Base-by-base conservation (phyloP, 352 stramenopile genomes). In the Pythium aristosporum region DNA sequence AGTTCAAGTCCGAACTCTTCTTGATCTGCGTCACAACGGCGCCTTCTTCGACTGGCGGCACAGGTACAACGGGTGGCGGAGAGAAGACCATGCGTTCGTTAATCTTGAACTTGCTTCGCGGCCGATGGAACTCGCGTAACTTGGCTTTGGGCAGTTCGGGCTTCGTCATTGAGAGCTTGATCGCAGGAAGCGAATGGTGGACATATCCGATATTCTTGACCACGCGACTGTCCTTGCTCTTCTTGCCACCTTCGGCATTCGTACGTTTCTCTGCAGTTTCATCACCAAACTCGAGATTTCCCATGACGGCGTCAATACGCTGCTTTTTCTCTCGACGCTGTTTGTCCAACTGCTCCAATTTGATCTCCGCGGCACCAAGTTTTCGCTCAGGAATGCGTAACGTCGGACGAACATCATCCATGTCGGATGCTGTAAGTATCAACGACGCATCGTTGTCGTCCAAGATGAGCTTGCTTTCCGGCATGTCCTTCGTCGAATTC, bases 1-100 rank as follows among this genome's bases (percentile, higher is more conserved):
- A 83, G 50, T 87, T 89, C 55, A 94, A 65, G 39, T 94, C 86
- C 0, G 84, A 92, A 36, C 77, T 90, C 66, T 95, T 95, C 61
- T 95, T 95, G 63, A 93, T 95, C 64, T 94, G 85, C n/a, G 83
- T 88, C 43, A 89, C 73, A 63, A 88, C 85, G 13, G 82, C 79
- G 44, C 76, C 87, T 53, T 91, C 82, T 21, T 94, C 80, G 30
- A 85, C 84, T 5, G 71, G 67, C 20, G 79, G 57, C 20, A 87
- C 47, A 2, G 69, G 42, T 5, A 77, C 71, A 8, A 67, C 57
- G 43, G 81, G 79, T 13, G 84, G 79, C 18, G 67, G 71, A 13
- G 72, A 54, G 37, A 94, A 82, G 2, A 77, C 58, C 47, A 94
- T 67, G 13, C 74, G 76, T 48, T 94, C 87, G 52, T 90, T 92